Base-by-base conservation (phyloP, 1,284 basidiomycete species). In the Cutaneotrichosporon cutaneum region DNA sequence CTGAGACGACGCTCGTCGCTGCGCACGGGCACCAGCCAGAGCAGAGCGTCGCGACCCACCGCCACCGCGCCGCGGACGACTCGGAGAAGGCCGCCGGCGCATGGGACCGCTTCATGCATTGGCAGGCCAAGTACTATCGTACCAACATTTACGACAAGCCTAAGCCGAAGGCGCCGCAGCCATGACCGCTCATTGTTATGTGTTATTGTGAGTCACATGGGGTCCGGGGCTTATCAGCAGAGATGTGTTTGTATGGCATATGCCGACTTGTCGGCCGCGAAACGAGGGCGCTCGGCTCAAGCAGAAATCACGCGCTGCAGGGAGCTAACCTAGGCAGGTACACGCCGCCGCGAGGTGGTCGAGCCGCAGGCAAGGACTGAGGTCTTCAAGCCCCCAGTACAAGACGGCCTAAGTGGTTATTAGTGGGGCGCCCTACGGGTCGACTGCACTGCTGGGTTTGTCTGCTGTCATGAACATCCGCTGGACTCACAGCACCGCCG, bases 101-200 rank as follows among this genome's bases (percentile, higher is more conserved):
- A 9, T 51, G 48, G 48, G 48, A 51, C 7, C 48, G 53, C 22
- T 54, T 26, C 36, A 39, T 54, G 3, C 35, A 24, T 14, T 54
- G 53, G 53, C 18, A 16, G 22, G 53, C 53, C 22, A 54, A 54
- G 53, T 26, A 42, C 24, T 54, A 54, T 36, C n/a, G 36, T 13
- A 54, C 53, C 24, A 30, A 30, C 53, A 3, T 42, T 10, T 26
- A 13, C 16, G 52, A 54, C 33, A 36, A 39, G 24, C n/a, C 18
- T 33, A 54, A 54, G 52, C 39, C 39, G 18, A 4, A 3, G 16
- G 39, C 39, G 18, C 39, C 39, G 18, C 4, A 42, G 39, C 39
- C 39, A 42, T 42, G 39, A 42, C 5, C 39, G 18, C 39, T n/a
- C 4, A 18, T 42, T 42, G 39, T 42, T n/a, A 42, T 18, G 7